Conservation (phyloP, 257 asterid species). For the Solanum tacnaense region DNA sequence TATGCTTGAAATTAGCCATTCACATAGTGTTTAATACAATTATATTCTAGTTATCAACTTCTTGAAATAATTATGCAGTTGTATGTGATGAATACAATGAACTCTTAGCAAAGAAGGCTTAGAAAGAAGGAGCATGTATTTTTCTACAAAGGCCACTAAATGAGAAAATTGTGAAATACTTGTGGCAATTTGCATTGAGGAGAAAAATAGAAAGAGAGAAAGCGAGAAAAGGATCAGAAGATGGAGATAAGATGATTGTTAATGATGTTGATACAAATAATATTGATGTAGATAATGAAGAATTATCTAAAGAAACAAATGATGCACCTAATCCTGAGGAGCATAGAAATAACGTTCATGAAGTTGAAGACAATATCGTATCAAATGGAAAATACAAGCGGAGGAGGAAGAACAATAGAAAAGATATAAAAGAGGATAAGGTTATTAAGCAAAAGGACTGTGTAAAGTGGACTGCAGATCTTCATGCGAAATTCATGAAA, state of each 20-base stretch:
- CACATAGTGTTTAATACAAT: too few species aligned
- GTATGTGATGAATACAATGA: background rate
- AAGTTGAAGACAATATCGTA: background rate
- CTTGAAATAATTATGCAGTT: too few species aligned
- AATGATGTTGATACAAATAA: background rate
- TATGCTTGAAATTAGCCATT: too few species aligned
- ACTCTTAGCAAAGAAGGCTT: background rate
- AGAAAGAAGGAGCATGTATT: background rate
- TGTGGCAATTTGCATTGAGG: background rate
- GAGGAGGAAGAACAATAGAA: background rate
- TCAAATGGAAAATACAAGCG: background rate
- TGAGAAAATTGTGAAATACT: too few species aligned
- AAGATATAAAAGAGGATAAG: background rate
- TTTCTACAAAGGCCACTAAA: background rate
- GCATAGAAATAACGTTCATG: background rate
- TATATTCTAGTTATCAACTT: too few species aligned
- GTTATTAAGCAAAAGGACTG: background rate
- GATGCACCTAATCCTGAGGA: background rate
- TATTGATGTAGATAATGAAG: too few species aligned
- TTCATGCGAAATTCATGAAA: slow-evolving; percentile 10
- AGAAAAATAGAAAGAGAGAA: background rate
- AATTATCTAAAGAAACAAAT: too few species aligned
- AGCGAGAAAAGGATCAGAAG: background rate
- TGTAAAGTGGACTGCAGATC: slow-evolving; percentile 13
- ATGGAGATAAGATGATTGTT: background rate